Percentiles rank a stretch among this genome's conserved stretches.
These are phyloP conservation scores for Paramyrothecium roridum DNA, from an alignment of 2,329 filamentous ascomycete species.

Conservation along the genomic window DNA sequence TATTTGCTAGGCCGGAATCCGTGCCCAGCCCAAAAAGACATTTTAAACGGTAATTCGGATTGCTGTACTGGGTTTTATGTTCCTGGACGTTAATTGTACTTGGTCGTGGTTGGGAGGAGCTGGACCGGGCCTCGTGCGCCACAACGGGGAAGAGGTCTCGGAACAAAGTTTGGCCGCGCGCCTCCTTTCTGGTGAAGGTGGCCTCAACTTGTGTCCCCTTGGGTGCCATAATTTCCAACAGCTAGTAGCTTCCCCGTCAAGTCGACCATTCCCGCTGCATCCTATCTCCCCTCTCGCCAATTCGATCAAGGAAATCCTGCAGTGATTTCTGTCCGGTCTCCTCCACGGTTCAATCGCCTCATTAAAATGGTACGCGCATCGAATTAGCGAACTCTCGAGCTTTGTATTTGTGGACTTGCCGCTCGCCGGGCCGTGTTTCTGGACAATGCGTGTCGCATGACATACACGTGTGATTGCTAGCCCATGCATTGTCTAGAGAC, in stretches of 20 bases:
- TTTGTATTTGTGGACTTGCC: too few relatives aligned
- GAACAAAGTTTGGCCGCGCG: slow-evolving; percentile 29
- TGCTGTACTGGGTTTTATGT: too few relatives aligned
- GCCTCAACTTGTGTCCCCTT: slow-evolving; percentile 34
- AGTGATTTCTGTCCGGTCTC: slow-evolving; percentile 25
- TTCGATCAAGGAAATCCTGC: slow-evolving; percentile 27
- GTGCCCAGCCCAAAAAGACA: too few relatives aligned
- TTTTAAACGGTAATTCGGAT: too few relatives aligned
- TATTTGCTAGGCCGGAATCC: too few relatives aligned
- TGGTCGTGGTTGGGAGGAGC: not conserved
- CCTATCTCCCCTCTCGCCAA: slow-evolving; percentile 14
- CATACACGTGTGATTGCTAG: not conserved
- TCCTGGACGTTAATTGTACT: not conserved
- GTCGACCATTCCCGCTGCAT: slow-evolving; percentile 15
- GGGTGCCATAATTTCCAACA: slow-evolving; percentile 22
- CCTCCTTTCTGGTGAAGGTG: slow-evolving; percentile 37
- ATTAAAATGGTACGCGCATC: slow-evolving; percentile 26
- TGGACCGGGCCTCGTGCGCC: not conserved
- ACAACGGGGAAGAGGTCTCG: slow-evolving; percentile 10
- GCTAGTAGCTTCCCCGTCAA: slow-evolving; percentile 14
- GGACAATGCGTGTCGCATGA: not conserved
- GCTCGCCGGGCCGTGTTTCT: too few relatives aligned
- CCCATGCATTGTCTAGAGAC: not conserved
- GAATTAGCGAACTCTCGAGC: too few relatives aligned
- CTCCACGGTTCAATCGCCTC: slow-evolving; percentile 11